Base-by-base conservation (phyloP, 2,329 filamentous ascomycete species). In the Escovopsis weberi region DNA sequence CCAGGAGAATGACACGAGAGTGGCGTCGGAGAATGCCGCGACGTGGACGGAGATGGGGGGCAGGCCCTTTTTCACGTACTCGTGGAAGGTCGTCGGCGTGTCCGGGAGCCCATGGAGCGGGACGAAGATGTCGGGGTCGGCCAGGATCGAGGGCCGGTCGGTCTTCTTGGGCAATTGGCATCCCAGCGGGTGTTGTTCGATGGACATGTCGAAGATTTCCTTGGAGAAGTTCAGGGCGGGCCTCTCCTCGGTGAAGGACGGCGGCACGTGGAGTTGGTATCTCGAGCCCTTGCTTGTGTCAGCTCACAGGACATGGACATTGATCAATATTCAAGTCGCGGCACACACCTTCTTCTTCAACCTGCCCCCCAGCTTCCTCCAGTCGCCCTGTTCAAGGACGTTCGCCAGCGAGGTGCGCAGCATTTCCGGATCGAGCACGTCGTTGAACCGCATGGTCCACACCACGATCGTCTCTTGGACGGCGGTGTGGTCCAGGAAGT, bases 11-110 rank as follows among this genome's bases (percentile, higher is more conserved):
- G 58, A 56, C 3, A 75, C 56, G 0, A 74, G 51, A 0, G 70
- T 74, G 0, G 66, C 63, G 43, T 75, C 66, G 3, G 48, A 51
- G 49, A 74, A 74, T 0, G 62, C 62, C 3, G 63, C 60, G 36
- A 74, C 55, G 46, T 70, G 67, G 4, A 74, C 53, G 4, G 59
- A 59, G 4, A 74, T 51, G 48, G 66, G 65, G 0, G 69, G 69
- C 12, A 49, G 51, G 48, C 71, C 68, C 4, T 50, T 46, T 33
- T 54, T 50, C 6, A 67, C 36, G 45, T 62, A 68, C 42, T 69
- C 65, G 3, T 58, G 51, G 0, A 69, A 45, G 5, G 48, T 57
- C n/a, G 23, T 41, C 33, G 45, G 50, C 4, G 33, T 32, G 7
- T 39, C 45, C n/a, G 43, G 11, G 10, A 15, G 39, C 11, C 18